Evolutionary conservation across 2,329 filamentous ascomycete species (phyloP).

Genomic region (Lachnellula subtilissima): DNA sequence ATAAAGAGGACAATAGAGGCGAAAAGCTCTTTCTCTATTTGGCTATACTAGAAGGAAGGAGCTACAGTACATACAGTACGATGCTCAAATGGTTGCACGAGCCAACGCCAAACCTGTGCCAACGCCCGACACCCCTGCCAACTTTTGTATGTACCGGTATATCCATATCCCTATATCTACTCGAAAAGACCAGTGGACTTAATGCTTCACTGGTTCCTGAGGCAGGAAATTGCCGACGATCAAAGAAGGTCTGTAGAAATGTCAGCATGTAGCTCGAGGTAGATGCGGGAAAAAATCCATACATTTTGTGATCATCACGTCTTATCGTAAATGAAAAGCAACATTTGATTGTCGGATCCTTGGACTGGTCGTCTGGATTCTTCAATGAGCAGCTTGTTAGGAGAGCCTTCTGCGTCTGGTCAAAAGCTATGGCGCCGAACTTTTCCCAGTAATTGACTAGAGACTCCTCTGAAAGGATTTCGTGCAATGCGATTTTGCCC

Average conservation of each 20-base stretch:
- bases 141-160: conserved; percentile 10
- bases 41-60: too few relatives aligned
- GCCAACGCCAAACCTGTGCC: not conserved
- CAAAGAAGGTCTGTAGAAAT: conserved; percentile 66
- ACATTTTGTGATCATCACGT: conserved; percentile 95
- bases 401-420: conserved; percentile 88
- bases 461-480: conserved; percentile 92
- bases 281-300: conserved; percentile 37
- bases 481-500: conserved; percentile 92
- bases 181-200: conserved; percentile 26
- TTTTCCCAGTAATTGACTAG: conserved; percentile 99
- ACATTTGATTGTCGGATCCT: conserved; percentile 74
- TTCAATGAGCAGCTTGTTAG: conserved; percentile 90
- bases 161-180: conserved; percentile 13
- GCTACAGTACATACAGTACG: not conserved
- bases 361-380: conserved; percentile 65
- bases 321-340: conserved; percentile 98
- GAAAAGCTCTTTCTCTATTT: too few relatives aligned
- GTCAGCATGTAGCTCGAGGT: conserved; percentile 5
- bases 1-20: too few relatives aligned
- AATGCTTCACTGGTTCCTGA: conserved; percentile 58
- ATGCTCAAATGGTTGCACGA: not conserved
- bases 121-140: conserved; percentile 5
- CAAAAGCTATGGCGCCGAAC: conserved; percentile 96
- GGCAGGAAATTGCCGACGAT: conserved; percentile 97